Base-by-base conservation (phyloP, 495 filamentous ascomycete genomes). In the Bombardia bombarda region DNA sequence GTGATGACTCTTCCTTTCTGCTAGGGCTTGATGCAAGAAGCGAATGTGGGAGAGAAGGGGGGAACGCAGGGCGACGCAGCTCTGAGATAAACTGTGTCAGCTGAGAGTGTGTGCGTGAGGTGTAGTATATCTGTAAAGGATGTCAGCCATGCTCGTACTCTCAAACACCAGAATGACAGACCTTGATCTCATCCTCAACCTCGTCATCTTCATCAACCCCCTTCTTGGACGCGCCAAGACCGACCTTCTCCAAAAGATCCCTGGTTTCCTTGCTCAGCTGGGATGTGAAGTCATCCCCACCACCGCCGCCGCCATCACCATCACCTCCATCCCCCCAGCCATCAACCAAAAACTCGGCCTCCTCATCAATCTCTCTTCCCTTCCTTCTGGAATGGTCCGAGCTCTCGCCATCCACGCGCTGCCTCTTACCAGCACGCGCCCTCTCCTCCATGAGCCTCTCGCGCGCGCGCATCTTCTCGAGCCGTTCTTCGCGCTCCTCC, bases 91-190 rank as follows among this genome's bases (percentile, higher is more conserved):
- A 96, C 61, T 98, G 92, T 4, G 83, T 84, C 16, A 97, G 64
- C 54, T 98, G 92, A 0, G 92, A 97, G 54, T 98, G 92, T 2
- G 92, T 98, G 52, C 92, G 73, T 12, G 92, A 97, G 44, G 90
- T 95, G 60, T 85, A 97, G 60, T 86, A 95, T 20, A 98, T 86
- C 72, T 80, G 40, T 7, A 8, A 28, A 9, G 9, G 0, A 26
- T 2, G 23, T 55, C 23, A 60, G 47, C 23, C 17, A 38, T n/a
- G 9, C 23, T 13, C 22, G 1, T 18, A 17, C 14, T 28, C 7
- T 32, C 46, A n/a, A n/a, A n/a, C n/a, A n/a, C n/a, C n/a, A 17
- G 17, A 9, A 20, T 13, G 26, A 50, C 49, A 10, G 5, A 76
- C 78, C 64, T 87, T 90, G 16, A 82, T 68, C 35, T 80, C 72